Evolutionary conservation across 2,329 filamentous ascomycete species (phyloP).

Genomic region (Botrytis fabae): DNA sequence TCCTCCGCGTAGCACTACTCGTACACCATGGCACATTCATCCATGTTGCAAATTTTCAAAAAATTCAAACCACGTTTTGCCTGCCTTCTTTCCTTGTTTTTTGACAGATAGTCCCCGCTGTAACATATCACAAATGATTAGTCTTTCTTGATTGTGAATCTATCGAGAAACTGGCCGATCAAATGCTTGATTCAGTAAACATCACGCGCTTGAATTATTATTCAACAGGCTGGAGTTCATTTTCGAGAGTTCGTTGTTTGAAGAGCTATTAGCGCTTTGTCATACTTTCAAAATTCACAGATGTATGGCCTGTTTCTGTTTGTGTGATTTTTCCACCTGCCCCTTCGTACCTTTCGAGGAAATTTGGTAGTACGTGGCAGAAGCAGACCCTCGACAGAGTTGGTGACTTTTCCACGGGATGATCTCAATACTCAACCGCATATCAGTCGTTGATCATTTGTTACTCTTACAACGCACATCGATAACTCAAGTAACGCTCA

Average conservation of each 20-base stretch:
- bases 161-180: neutral
- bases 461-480: accelerated
- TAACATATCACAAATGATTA: neutral
- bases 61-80: accelerated
- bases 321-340: too few species aligned
- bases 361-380: neutral
- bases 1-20: neutral
- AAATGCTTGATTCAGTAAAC: neutral
- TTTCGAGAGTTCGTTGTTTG: neutral
- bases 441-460: neutral
- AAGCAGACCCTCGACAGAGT: too few species aligned
- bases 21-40: neutral
- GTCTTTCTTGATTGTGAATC: neutral
- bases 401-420: too few species aligned
- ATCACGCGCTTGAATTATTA: accelerated
- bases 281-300: neutral
- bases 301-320: neutral
- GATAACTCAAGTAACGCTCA: neutral
- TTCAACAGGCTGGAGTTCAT: neutral
- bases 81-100: neutral
- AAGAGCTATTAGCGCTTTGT: neutral
- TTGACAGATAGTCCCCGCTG: neutral
- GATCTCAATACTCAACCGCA: neutral
- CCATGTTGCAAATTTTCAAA: neutral
- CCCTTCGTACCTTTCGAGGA: neutral